Conservation (phyloP, 2,329 filamentous ascomycete genomes). For the Paracoccidioides brasiliensis region DNA sequence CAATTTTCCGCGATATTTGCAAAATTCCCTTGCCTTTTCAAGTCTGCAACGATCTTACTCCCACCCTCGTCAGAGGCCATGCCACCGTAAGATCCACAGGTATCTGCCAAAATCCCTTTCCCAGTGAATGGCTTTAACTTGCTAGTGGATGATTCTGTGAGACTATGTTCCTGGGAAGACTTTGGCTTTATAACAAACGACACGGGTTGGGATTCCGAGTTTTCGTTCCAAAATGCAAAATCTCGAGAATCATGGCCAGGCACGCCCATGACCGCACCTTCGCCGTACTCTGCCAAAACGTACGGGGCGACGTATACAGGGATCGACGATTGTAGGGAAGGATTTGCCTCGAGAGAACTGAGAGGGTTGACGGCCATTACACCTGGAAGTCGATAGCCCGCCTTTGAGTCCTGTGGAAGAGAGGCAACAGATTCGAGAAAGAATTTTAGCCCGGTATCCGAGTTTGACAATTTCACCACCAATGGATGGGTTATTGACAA, state of each 20-base stretch:
- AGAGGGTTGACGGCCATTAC: slow-evolving; percentile 55
- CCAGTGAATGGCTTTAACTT: slow-evolving; percentile 42
- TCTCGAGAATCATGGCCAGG: slow-evolving; percentile 74
- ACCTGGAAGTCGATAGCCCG: slow-evolving; percentile 53
- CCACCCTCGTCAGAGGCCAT: slow-evolving; percentile 51
- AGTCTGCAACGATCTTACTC: slow-evolving; percentile 42
- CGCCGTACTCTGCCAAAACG: slow-evolving; percentile 72
- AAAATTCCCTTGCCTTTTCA: slow-evolving; percentile 39
- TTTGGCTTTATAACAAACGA: slow-evolving; percentile 45
- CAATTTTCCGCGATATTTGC: slow-evolving; percentile 57
- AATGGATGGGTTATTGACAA: slow-evolving; percentile 61
- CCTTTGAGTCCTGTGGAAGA: slow-evolving; percentile 43
- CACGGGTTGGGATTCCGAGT: slow-evolving; percentile 48
- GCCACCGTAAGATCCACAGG: slow-evolving; percentile 52
- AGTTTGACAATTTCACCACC: slow-evolving; percentile 47
- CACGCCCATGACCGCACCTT: slow-evolving; percentile 84
- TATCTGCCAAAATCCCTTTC: slow-evolving; percentile 53
- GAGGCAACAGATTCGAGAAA: slow-evolving; percentile 50
- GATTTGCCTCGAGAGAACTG: slow-evolving; percentile 40
- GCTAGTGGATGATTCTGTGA: slow-evolving; percentile 33
- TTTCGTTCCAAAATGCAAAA: slow-evolving; percentile 64
- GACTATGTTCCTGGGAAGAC: slow-evolving; percentile 23
- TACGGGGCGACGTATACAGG: slow-evolving; percentile 76
- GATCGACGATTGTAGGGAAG: slow-evolving; percentile 31
- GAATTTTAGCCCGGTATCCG: slow-evolving; percentile 47